These are phyloP conservation scores for Lactarius vividus DNA, from an alignment of 768 basidiomycete species.

Conservation along the genomic window DNA sequence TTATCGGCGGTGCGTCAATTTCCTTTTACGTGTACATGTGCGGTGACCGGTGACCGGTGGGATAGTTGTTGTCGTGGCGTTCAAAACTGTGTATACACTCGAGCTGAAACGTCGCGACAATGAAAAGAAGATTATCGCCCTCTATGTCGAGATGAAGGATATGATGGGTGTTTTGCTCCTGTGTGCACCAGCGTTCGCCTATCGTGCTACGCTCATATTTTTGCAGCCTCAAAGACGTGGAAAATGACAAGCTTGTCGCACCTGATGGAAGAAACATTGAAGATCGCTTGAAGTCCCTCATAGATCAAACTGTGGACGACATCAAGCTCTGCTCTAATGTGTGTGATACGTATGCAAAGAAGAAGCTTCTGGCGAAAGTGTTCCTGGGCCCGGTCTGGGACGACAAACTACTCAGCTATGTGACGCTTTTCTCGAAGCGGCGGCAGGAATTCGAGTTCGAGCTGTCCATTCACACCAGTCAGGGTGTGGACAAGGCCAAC, in stretches of 20 bases:
- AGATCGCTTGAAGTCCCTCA: slow-evolving; percentile 36
- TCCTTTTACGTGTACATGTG: neutral
- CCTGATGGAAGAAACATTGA: slow-evolving; percentile 37
- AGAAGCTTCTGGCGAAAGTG: slow-evolving; percentile 33
- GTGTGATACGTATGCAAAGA: slow-evolving; percentile 37
- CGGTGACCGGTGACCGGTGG: neutral
- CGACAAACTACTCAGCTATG: slow-evolving; percentile 29
- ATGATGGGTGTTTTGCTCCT: slow-evolving; percentile 38
- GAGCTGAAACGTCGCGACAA: slow-evolving; percentile 51
- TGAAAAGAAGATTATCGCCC: slow-evolving; percentile 45
- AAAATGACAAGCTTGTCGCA: slow-evolving; percentile 32
- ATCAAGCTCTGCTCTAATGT: slow-evolving; percentile 36
- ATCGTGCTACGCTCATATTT: neutral
- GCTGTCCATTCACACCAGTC: slow-evolving; percentile 32
- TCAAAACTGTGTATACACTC: slow-evolving; percentile 47
- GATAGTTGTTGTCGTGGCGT: slow-evolving; percentile 48
- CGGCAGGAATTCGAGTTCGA: slow-evolving; percentile 33
- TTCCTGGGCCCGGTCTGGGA: slow-evolving; percentile 34
- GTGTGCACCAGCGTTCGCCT: neutral
- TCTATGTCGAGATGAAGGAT: slow-evolving; percentile 51
- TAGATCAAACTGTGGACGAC: slow-evolving; percentile 32
- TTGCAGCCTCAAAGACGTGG: slow-evolving; percentile 35
- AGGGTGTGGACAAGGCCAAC: slow-evolving; percentile 18
- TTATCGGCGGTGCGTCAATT: slow-evolving; percentile 30
- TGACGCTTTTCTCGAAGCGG: slow-evolving; percentile 30